A percentile compares a stretch with the other conserved stretches of the same genome.
These are phyloP conservation scores for Starmera amethionina DNA, from an alignment of 805 yeast species.

Conservation along the genomic window DNA sequence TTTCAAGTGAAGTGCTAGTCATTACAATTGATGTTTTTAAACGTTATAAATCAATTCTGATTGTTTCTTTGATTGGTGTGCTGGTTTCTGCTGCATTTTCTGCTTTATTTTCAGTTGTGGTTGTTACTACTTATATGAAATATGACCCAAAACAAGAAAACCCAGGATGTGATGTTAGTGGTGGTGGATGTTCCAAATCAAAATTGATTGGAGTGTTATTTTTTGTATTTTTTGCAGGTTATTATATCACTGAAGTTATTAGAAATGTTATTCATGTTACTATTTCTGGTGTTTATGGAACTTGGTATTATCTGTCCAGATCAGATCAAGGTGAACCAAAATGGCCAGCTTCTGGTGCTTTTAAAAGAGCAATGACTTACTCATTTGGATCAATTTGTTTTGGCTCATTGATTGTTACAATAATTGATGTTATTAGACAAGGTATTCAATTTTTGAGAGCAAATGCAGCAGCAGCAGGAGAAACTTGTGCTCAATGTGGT, in stretches of 20 bases:
- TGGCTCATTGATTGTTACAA: slow-evolving; percentile 65
- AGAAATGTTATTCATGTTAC: slow-evolving; percentile 74
- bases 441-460: slow-evolving; percentile 42
- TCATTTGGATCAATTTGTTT: slow-evolving; percentile 88
- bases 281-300: slow-evolving; percentile 76
- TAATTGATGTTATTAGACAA: slow-evolving; percentile 59
- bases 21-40: slow-evolving; percentile 73
- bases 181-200: slow-evolving; percentile 47
- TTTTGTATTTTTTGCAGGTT: slow-evolving; percentile 75
- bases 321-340: slow-evolving; percentile 73
- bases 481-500: slow-evolving; percentile 41
- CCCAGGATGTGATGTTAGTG: slow-evolving; percentile 39
- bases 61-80: slow-evolving; percentile 53
- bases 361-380: slow-evolving; percentile 70
- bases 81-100: slow-evolving; percentile 53
- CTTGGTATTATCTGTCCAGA: slow-evolving; percentile 78
- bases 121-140: slow-evolving; percentile 72
- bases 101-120: slow-evolving; percentile 52
- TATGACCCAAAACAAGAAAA: slow-evolving; percentile 48
- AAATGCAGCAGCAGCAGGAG: slow-evolving; percentile 41
- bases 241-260: slow-evolving; percentile 72
- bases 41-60: slow-evolving; percentile 57
- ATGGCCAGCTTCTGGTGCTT: slow-evolving; percentile 73
- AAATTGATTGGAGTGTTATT: slow-evolving; percentile 63
- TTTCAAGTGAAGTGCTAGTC: slow-evolving; percentile 59